Evolutionary conservation across 192 early-diverging fungal species (phyloP).

Genomic region (Umbelopsis ramanniana): DNA sequence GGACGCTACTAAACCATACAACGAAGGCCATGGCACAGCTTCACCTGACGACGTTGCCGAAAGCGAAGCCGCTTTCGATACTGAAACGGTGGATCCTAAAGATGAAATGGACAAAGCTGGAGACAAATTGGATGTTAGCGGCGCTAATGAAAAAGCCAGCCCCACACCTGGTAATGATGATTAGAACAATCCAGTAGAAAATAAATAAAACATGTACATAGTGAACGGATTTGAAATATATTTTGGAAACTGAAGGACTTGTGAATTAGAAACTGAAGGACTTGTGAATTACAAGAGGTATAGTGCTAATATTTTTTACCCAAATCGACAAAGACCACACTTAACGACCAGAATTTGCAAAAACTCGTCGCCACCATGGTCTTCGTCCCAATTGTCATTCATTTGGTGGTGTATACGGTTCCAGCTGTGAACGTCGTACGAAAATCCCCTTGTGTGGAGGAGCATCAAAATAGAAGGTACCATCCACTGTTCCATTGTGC

Average conservation of each 20-base stretch:
- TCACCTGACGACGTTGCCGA: neutral
- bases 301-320: neutral
- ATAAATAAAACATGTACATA: neutral
- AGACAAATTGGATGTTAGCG: slow-evolving; percentile 16
- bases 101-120: slow-evolving; percentile 11
- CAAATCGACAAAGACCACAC: slow-evolving; percentile 3
- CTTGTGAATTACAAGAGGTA: neutral
- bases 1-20: slow-evolving; percentile 4
- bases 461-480: slow-evolving; percentile 15
- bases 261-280: too few relatives aligned
- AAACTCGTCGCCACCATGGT: slow-evolving; percentile 21
- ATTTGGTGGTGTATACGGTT: slow-evolving; percentile 6
- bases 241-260: too few relatives aligned
- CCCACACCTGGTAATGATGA: slow-evolving; percentile 9
- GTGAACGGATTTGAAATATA: too few relatives aligned
- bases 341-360: slow-evolving; percentile 9
- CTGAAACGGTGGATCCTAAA: slow-evolving; percentile 8
- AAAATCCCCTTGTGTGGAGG: slow-evolving; percentile 14
- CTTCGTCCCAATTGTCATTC: slow-evolving; percentile 22
- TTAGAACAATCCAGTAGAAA: neutral
- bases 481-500: slow-evolving; percentile 6
- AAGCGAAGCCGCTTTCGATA: slow-evolving; percentile 1
- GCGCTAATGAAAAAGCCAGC: slow-evolving; percentile 11
- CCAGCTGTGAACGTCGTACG: slow-evolving; percentile 1
- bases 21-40: slow-evolving; percentile 12